Percentiles rank a stretch among this genome's conserved stretches.
phyloP scores from a whole-genome alignment of 176 grass and related monocot species.

The Saccharum spontaneum region DNA sequence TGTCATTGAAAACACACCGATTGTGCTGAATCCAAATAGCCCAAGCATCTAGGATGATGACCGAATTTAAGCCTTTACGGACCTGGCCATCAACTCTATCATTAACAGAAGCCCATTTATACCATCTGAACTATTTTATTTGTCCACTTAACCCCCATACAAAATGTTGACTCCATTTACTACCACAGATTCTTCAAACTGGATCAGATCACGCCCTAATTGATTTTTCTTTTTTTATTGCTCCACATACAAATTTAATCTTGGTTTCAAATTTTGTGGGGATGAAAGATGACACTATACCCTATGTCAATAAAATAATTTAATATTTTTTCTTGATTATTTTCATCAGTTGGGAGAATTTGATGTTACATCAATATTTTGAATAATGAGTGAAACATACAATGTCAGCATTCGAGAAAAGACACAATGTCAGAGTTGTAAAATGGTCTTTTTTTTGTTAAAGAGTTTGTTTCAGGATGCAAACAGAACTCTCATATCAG shows the following conservation, averaged over 20 bases:
- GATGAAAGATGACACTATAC: neutral
- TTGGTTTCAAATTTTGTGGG: neutral
- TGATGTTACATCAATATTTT: neutral
- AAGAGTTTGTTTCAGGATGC: neutral
- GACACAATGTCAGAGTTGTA: neutral
- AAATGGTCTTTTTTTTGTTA: neutral
- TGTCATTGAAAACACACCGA: neutral
- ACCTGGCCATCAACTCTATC: neutral
- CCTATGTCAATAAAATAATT: neutral
- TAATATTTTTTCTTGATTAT: neutral
- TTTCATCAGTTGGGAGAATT: neutral
- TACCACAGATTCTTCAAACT: neutral
- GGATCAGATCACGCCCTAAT: neutral
- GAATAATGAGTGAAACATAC: neutral
- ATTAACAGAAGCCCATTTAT: neutral
- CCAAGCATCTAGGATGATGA: neutral
- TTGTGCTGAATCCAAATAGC: neutral
- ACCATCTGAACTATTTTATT: neutral
- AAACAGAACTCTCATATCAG: neutral
- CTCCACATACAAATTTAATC: neutral
- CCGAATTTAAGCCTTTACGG: neutral
- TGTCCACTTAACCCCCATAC: neutral
- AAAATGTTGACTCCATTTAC: neutral
- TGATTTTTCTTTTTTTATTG: neutral
- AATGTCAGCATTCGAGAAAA: neutral